Base-by-base conservation (phyloP, 208 protist genomes). In the Wallacemonas sp. region DNA sequence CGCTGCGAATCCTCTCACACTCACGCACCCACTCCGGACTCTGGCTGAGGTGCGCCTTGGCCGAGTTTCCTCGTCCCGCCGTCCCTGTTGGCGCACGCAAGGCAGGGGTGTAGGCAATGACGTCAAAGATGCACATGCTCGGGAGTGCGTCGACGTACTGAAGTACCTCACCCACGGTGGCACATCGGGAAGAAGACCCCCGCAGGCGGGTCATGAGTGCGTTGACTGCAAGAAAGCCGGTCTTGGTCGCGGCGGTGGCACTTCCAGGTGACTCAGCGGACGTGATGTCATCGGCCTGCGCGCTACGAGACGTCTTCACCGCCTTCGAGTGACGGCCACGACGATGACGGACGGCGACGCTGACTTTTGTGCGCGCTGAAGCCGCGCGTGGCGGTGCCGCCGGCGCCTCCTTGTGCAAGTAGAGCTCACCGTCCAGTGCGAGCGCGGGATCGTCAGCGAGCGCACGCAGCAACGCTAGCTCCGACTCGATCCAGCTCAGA, bases 351-450 rank as follows among this genome's bases (percentile, higher is more conserved):
- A n/a, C n/a, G n/a, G n/a, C n/a, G n/a, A n/a, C n/a, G n/a, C n/a
- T n/a, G n/a, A n/a, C n/a, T n/a, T n/a, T n/a, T n/a, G n/a, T n/a
- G 61, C 27, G 34, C 23, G 30, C 26, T 39, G 27, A 3, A 5
- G 19, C 62, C 46, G 24, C 47, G 9, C 6, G 8, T 21, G 47
- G 23, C 6, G 30, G 49, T 16, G 30, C 32, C 26, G 34, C 54
- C 3, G 62, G 16, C 16, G 46, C 41, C 3, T 66, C 43, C 47
- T 75, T 69, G 63, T 96, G 90, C 30, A 94, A 74, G 76, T 96
- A 96, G n/a, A 96, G 70, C 62, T 96, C 87, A 3, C 87, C 90
- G 52, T 96, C 90, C 9, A 96, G 65, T 17, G 83, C 75, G 32
- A 96, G 75, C 1, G 61, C 48, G 14, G 81, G 56, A 52, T 96